phyloP scores from a whole-genome alignment of 257 asterid species.

The Ligustrum vulgare region DNA sequence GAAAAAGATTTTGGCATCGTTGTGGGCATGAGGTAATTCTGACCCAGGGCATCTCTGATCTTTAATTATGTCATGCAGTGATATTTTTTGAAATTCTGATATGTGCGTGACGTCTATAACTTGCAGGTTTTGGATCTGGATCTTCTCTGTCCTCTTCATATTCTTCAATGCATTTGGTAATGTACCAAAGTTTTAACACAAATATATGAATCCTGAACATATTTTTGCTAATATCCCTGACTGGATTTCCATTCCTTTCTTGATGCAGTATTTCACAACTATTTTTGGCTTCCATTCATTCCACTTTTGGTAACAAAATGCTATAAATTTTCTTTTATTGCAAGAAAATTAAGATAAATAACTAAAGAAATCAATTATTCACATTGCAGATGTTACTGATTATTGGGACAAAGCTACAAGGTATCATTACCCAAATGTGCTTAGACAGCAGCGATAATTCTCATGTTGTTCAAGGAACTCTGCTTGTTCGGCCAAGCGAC shows the following conservation, averaged over 20 bases:
- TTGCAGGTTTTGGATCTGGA: slow-evolving; percentile 74
- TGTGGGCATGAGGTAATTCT: slow-evolving; percentile 66
- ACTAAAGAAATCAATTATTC: background rate
- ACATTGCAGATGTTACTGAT: slow-evolving; percentile 51
- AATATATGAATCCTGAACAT: background rate
- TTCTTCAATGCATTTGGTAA: slow-evolving; percentile 74
- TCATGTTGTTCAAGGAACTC: slow-evolving; percentile 52
- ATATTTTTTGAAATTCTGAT: background rate
- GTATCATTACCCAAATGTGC: slow-evolving; percentile 74
- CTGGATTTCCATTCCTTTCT: slow-evolving; percentile 9
- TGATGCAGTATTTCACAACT: slow-evolving; percentile 61
- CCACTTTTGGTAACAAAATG: slow-evolving; percentile 58
- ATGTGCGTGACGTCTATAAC: background rate
- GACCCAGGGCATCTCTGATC: slow-evolving; percentile 2
- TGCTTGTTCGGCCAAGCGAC: slow-evolving; percentile 66
- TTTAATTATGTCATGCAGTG: too few species aligned
- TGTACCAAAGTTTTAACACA: slow-evolving; percentile 11
- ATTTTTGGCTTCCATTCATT: slow-evolving; percentile 73
- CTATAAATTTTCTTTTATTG: background rate
- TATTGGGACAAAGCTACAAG: slow-evolving; percentile 73
- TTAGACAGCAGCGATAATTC: slow-evolving; percentile 54
- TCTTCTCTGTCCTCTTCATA: slow-evolving; percentile 72
- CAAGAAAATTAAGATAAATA: background rate
- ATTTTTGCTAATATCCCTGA: slow-evolving; percentile 5
- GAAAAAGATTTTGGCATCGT: slow-evolving; percentile 70